Percentiles rank a stretch among this genome's conserved stretches.
These are phyloP conservation scores for Lantana camara DNA, from an alignment of 257 asterid species.

Conservation along the genomic window DNA sequence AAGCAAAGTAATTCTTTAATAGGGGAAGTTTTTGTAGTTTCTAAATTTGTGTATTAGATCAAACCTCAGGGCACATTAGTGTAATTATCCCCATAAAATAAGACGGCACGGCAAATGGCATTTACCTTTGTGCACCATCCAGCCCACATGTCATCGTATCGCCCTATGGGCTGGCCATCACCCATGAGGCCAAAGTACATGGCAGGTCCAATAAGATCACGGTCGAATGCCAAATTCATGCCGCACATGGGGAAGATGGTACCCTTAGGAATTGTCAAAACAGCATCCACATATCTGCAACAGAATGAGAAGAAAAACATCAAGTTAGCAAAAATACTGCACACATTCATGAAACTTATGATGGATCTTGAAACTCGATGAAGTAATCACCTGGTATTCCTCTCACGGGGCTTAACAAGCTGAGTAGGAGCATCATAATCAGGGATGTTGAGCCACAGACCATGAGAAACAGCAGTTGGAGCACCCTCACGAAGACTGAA, in stretches of 20 bases:
- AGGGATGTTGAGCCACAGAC: slow-evolving; percentile 83
- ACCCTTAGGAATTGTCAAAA: slow-evolving; percentile 78
- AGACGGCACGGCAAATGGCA: too few species aligned
- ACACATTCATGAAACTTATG: neutral
- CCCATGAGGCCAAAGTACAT: slow-evolving; percentile 96
- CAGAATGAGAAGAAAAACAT: slow-evolving; percentile 9
- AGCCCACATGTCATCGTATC: slow-evolving; percentile 92
- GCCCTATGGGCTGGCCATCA: slow-evolving; percentile 88
- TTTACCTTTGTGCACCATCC: slow-evolving; percentile 88
- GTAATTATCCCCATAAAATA: too few species aligned
- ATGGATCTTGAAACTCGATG: neutral
- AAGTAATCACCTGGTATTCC: slow-evolving; percentile 55
- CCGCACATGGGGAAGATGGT: slow-evolving; percentile 83
- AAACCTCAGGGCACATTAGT: too few species aligned
- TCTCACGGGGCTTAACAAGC: slow-evolving; percentile 86
- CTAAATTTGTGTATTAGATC: too few species aligned
- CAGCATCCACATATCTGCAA: slow-evolving; percentile 75
- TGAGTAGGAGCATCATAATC: slow-evolving; percentile 90
- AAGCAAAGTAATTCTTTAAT: too few species aligned
- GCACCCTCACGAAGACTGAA: slow-evolving; percentile 84
- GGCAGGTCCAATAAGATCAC: slow-evolving; percentile 86
- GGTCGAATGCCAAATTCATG: slow-evolving; percentile 76
- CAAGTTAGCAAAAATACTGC: neutral
- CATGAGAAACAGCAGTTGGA: slow-evolving; percentile 74
- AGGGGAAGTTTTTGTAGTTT: too few species aligned